Evolutionary conservation across 2,329 filamentous ascomycete genomes (phyloP).

Genomic region (Penicillium freii): DNA sequence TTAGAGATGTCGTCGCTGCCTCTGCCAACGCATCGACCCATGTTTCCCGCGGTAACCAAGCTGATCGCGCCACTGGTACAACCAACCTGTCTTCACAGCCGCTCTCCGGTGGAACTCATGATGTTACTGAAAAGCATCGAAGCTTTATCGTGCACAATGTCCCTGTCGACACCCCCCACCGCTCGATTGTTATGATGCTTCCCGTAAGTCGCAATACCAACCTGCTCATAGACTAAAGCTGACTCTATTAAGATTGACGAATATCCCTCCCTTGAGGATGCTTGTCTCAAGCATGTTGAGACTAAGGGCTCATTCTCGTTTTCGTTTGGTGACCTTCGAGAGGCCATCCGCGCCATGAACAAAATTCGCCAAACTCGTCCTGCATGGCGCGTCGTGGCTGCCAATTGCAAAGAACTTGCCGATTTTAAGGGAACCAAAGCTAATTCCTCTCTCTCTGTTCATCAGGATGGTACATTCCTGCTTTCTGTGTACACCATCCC

Average conservation of each 20-base stretch:
- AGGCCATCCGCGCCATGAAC: not conserved
- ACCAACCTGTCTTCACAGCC: too few species aligned
- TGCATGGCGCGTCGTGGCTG: not conserved
- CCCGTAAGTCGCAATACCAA: not conserved
- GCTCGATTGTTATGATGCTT: not conserved
- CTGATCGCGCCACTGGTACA: not conserved
- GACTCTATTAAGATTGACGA: not conserved
- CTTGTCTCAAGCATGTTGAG: not conserved
- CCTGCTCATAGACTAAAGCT: not conserved
- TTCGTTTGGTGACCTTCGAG: constrained; percentile 1
- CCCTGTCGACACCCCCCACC: not conserved
- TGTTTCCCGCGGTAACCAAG: not conserved
- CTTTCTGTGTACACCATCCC: not conserved
- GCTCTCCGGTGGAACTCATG: not conserved
- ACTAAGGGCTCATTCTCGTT: not conserved
- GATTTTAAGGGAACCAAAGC: not conserved
- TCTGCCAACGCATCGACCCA: not conserved
- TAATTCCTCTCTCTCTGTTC: not conserved
- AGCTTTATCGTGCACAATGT: not conserved
- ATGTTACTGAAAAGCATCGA: not conserved
- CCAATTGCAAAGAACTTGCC: not conserved
- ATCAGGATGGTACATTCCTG: not conserved
- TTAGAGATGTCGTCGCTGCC: not conserved
- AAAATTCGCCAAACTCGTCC: not conserved
- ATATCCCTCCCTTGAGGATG: not conserved